phyloP scores from a whole-genome alignment of 495 filamentous ascomycete genomes.

The Penicillium steckii region DNA sequence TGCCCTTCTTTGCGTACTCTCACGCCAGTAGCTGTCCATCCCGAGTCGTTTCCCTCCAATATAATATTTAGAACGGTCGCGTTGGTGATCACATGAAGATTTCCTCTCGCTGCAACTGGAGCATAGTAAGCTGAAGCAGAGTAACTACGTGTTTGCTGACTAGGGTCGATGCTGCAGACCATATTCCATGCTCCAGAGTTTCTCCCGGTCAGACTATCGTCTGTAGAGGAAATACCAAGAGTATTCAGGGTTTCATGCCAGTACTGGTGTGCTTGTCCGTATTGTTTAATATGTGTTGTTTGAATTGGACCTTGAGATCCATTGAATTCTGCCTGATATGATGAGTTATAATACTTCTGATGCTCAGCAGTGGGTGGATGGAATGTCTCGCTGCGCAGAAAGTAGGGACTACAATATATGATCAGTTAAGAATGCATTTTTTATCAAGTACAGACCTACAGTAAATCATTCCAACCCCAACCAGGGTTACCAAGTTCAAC shows the following conservation, averaged over 20 bases:
- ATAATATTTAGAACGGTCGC: conserved; percentile 10
- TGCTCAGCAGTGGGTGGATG: conserved; percentile 34
- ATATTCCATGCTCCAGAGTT: conserved; percentile 49
- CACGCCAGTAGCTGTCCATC: conserved; percentile 35
- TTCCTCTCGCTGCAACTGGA: not conserved
- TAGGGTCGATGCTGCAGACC: conserved; percentile 15
- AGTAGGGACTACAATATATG: conserved; percentile 8
- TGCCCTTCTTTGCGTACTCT: conserved; percentile 26
- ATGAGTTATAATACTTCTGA: conserved; percentile 25
- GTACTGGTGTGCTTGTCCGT: conserved; percentile 40
- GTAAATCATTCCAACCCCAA: conserved; percentile 17
- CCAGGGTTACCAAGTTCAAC: conserved; percentile 7
- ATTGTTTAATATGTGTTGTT: conserved; percentile 42
- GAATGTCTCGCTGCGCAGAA: conserved; percentile 39
- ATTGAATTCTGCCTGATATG: conserved; percentile 30
- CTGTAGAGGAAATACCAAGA: conserved; percentile 39
- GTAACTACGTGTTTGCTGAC: conserved; percentile 9
- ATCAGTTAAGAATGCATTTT: not conserved
- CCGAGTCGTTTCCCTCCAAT: conserved; percentile 15
- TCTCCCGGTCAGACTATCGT: conserved; percentile 36
- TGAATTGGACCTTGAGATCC: conserved; percentile 44
- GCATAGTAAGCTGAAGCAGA: conserved; percentile 14
- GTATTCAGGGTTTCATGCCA: conserved; percentile 49
- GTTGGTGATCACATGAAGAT: conserved; percentile 8
- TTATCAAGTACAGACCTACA: conserved; percentile 8